Base-by-base conservation (phyloP, 139 green algal species). In the Dunaliella primolecta region DNA sequence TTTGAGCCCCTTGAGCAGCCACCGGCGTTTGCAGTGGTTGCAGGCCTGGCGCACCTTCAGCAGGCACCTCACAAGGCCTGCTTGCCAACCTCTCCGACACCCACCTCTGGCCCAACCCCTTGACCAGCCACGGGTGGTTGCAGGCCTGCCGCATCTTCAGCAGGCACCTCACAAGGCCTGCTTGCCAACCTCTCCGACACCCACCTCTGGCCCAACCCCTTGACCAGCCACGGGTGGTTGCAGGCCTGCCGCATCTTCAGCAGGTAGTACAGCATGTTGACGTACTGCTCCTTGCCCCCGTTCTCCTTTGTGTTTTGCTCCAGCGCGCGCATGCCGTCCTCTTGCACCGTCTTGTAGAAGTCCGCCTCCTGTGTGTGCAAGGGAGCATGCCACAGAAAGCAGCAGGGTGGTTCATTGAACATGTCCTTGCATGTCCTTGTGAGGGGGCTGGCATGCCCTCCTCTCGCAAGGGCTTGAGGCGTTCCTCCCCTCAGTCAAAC, bases 201-300 rank as follows among this genome's bases (percentile, higher is more conserved):
- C 71, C 71, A 77, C 71, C 71, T 77, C 21, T 77, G 71, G 3
- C 71, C 27, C 71, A 77, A 32, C 37, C 79, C 82, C 70, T 85
- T 90, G 74, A 97, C 91, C 29, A 98, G 90, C 89, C 86, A 91
- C 1, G 94, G 93, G 91, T 98, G 96, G 88, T 97, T 96, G 93
- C 95, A 98, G 0, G 95, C 96, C 91, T 98, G 96, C 0, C 96
- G 90, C 87, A 98, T 89, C 46, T 91, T 90, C 85, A 98, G 91
- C 86, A 98, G 90, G 85, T 92, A 81, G 74, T 89, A 89, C 75
- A 98, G 92, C 87, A 98, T 95, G 87, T 96, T 96, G 55, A 97
- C 90, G 90, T 98, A 98, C 71, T 91, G 87, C 32, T 84, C 70
- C 32, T 75, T 78, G 46, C 86, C 89, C n/a, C 76, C 36, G 1